Conservation (phyloP, 768 basidiomycete genomes). For the Mycena rosella region DNA sequence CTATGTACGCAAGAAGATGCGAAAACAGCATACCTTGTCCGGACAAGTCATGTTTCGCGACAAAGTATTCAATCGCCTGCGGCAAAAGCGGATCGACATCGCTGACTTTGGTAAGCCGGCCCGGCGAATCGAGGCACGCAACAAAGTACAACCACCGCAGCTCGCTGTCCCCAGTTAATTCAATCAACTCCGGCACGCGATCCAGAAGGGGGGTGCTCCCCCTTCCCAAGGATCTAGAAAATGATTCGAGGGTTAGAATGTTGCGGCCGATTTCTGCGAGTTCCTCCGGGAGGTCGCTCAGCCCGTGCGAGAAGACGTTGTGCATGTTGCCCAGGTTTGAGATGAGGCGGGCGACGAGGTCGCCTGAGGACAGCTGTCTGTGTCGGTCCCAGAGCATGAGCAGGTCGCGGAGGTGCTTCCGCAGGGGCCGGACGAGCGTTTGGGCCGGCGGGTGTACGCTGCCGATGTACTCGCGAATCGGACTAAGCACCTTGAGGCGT, state of each 20-base stretch:
- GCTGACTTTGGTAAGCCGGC: no score
- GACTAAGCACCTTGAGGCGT: constrained; percentile 9
- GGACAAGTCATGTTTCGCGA: background rate
- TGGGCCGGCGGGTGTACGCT: constrained; percentile 3
- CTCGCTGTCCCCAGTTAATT: background rate
- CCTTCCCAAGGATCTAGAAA: background rate
- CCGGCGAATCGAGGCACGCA: background rate
- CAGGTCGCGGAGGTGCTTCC: background rate
- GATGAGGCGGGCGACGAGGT: background rate
- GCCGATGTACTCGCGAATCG: constrained; percentile 21
- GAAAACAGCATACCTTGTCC: background rate
- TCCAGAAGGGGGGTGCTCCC: background rate
- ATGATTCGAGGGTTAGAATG: background rate
- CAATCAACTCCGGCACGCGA: background rate
- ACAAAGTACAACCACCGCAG: background rate
- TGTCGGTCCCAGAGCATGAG: background rate
- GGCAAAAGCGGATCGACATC: no score
- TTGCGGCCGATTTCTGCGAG: background rate
- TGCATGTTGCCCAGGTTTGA: background rate
- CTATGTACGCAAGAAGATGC: background rate
- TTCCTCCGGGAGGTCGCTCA: background rate
- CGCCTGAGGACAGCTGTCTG: background rate
- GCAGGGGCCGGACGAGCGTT: background rate
- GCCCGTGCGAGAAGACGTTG: background rate
- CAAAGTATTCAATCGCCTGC: background rate